A percentile compares a stretch with the other conserved stretches of the same genome.
These are phyloP conservation scores for Fusarium sp. DNA, from an alignment of 2,329 filamentous ascomycete species.

Conservation along the genomic window DNA sequence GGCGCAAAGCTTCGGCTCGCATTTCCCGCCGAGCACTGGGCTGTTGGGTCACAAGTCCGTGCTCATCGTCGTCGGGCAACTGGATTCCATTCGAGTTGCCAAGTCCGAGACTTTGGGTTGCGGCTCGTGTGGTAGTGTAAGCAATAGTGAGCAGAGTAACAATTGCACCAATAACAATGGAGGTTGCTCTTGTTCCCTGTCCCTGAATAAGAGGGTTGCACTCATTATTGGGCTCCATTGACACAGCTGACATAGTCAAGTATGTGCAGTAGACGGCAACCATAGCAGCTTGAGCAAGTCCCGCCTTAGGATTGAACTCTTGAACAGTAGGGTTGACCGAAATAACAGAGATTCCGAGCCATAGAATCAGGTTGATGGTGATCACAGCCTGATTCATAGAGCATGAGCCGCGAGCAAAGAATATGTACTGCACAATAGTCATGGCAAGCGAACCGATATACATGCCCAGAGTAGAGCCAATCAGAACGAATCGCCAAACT, in stretches of 20 bases:
- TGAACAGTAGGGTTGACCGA: conserved; percentile 93
- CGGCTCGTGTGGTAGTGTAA: conserved; percentile 96
- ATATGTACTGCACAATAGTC: conserved; percentile 97
- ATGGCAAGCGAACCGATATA: conserved; percentile 90
- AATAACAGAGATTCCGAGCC: conserved; percentile 81
- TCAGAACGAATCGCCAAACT: conserved; percentile 85
- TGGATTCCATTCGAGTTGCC: conserved; percentile 62
- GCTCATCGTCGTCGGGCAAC: conserved; percentile 78
- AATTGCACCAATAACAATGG: conserved; percentile 90
- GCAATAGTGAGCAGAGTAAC: conserved; percentile 97
- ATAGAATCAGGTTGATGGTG: conserved; percentile 88
- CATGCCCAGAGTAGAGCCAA: conserved; percentile 94
- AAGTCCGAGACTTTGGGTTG: conserved; percentile 86
- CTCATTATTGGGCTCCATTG: conserved; percentile 95
- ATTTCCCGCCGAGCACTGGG: conserved; percentile 85
- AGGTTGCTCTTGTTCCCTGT: conserved; percentile 87
- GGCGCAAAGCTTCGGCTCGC: conserved; percentile 89
- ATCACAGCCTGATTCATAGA: conserved; percentile 98
- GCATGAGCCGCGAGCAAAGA: conserved; percentile 85
- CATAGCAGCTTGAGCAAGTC: conserved; percentile 96
- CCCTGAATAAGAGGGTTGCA: conserved; percentile 94
- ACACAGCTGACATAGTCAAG: conserved; percentile 96
- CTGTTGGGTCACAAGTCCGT: conserved; percentile 88
- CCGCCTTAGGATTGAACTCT: conserved; percentile 90
- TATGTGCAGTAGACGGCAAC: conserved; percentile 99